Conservation (phyloP, 345 rosid genomes). For the Iberis pinnata region DNA sequence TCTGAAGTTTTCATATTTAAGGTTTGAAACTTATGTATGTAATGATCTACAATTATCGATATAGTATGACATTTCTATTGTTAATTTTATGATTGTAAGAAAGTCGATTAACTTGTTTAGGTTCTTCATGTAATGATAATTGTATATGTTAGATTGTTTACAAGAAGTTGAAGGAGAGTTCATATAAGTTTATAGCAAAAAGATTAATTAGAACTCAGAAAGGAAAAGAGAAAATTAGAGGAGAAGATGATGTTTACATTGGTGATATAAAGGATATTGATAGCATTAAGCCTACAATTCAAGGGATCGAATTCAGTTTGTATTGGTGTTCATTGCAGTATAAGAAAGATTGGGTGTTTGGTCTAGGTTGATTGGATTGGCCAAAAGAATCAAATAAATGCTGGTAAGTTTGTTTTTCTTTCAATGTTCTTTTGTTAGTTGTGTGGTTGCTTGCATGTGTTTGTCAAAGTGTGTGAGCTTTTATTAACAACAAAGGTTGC, state of each 20-base stretch:
- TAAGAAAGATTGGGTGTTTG: background rate
- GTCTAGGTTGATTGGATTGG: constrained; percentile 85
- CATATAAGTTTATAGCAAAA: constrained; percentile 52
- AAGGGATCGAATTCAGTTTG: constrained; percentile 36
- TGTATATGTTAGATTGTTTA: constrained; percentile 60
- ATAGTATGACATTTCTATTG: background rate
- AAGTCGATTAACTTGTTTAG: background rate
- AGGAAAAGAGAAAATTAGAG: constrained; percentile 67
- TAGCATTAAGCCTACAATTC: constrained; percentile 45
- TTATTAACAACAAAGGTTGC: constrained; percentile 57
- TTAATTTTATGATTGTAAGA: background rate
- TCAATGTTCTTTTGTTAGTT: background rate
- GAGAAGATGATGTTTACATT: constrained; percentile 57
- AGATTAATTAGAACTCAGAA: constrained; percentile 64
- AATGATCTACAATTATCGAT: no score
- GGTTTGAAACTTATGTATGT: no score
- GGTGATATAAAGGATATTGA: constrained; percentile 59
- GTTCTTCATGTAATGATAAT: constrained; percentile 7
- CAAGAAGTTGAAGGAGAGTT: constrained; percentile 65
- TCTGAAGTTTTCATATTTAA: no score
- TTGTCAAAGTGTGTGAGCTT: no score
- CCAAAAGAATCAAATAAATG: constrained; percentile 84
- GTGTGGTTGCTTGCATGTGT: no score
- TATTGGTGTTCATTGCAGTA: background rate
- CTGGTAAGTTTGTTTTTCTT: constrained; percentile 36